Evolutionary conservation across 2,329 filamentous ascomycete genomes (phyloP), one percentile per base, ranked within the genome.

Genomic region (Hymenoscyphus salicellus): DNA sequence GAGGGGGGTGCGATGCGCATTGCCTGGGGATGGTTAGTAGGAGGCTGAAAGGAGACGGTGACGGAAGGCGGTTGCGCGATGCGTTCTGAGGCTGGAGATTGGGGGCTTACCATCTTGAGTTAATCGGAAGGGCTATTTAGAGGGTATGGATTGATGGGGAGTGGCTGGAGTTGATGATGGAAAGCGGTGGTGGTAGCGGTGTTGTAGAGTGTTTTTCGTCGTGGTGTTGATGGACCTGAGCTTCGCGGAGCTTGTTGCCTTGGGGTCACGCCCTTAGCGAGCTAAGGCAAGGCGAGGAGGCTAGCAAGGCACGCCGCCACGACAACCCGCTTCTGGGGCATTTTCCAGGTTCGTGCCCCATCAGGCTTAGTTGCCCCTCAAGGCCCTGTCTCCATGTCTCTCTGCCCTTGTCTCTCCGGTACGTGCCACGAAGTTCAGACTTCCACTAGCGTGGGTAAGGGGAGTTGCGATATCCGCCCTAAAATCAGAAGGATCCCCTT

Each of bases 1-100:
- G 87, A 79, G 66, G 87, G 77, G 76, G 95, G 95, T 71, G 92
- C 87, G 80, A 99, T 90, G 81, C 93, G 92, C 85, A 98, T 90
- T 75, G 92, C 90, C 91, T 96, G 33, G 20, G 78, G 57, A 66
- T 61, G 55, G 46, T 61, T 60, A 46, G 60, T 20, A 49, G 61
- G 43, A 8, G 36, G 49, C 36, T 55, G 43, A 16, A 33, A n/a
- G 46, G 36, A 16, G 41, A 3, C 30, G 60, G 38, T 5, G 60
- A 7, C 20, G 28, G 36, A 10, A 46, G 17, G 3, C 17, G 28
- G n/a, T 4, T n/a, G 20, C 10, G 36, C n/a, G 11, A 56, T 32
- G 55, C 17, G 7, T 56, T n/a, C 28, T 5, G 26, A 14, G 16
- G 55, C 26, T 32, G 28, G 55, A 17, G 4, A 14, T n/a, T 3